phyloP scores from a whole-genome alignment of 768 basidiomycete genomes.

The Suillus discolor region DNA sequence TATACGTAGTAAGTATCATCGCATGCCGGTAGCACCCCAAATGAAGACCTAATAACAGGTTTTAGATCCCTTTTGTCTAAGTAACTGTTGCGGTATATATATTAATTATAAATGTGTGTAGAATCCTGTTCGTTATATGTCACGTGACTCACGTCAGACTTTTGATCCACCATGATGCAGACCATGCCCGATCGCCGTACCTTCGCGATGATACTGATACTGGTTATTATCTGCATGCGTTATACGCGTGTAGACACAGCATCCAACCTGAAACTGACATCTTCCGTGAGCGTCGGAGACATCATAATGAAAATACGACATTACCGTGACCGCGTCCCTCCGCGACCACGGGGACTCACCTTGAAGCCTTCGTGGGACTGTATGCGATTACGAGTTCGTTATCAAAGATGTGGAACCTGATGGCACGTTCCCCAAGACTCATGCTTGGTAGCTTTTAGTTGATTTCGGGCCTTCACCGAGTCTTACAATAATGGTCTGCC shows the following conservation, averaged over 20 bases:
- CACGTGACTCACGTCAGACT: background rate
- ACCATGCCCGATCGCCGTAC: background rate
- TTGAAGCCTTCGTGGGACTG: background rate
- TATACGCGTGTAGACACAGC: background rate
- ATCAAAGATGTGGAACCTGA: background rate
- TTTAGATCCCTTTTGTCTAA: background rate
- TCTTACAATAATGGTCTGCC: background rate
- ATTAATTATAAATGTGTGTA: background rate
- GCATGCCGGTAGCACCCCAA: background rate
- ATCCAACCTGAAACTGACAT: background rate
- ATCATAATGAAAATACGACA: background rate
- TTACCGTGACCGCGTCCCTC: background rate
- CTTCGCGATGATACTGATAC: background rate
- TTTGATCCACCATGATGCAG: too few relatives aligned
- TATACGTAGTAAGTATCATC: background rate
- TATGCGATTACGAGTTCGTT: background rate
- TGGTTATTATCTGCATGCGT: background rate
- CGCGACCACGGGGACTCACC: background rate
- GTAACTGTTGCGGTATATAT: background rate
- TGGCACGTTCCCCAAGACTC: background rate
- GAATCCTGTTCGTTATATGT: background rate
- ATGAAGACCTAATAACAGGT: background rate
- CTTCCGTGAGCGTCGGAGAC: slow-evolving; percentile 2
- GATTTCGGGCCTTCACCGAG: background rate
- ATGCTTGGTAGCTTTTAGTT: background rate